Evolutionary conservation across 108 stramenopile species (phyloP).

Genomic region (Poteriospumella lacustris): DNA sequence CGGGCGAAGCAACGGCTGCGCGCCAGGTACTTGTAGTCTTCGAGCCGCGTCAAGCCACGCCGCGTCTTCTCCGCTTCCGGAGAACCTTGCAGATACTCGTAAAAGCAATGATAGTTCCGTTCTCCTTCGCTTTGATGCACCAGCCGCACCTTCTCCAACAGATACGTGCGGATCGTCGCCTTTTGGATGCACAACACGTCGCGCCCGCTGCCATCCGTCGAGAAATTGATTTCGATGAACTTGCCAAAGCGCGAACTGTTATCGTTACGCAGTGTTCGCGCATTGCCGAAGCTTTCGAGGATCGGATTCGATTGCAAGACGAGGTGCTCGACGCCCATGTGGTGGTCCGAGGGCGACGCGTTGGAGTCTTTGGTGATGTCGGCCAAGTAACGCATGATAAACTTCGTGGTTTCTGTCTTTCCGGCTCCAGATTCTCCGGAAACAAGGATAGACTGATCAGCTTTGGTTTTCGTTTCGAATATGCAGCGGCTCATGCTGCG

Average conservation of each 20-base stretch:
- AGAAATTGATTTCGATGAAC: constrained; percentile 55
- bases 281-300: constrained; percentile 22
- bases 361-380: constrained; percentile 1
- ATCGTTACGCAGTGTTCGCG: constrained; percentile 17
- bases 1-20: background rate
- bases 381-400: constrained; percentile 37
- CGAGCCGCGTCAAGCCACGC: constrained; percentile 12
- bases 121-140: constrained; percentile 4
- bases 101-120: constrained; percentile 24
- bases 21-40: background rate
- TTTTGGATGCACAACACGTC: constrained; percentile 43
- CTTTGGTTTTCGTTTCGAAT: background rate
- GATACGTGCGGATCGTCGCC: constrained; percentile 53
- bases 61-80: background rate
- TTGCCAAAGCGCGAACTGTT: constrained; percentile 36
- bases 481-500: background rate
- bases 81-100: background rate
- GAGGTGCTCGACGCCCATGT: constrained; percentile 11
- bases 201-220: background rate
- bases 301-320: constrained; percentile 18
- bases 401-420: constrained; percentile 39
- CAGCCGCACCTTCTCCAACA: background rate
- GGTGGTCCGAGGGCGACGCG: constrained; percentile 31
- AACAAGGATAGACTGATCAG: constrained; percentile 45
- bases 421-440: constrained; percentile 39